Base-by-base conservation (phyloP, 495 filamentous ascomycete genomes). In the Astrothelium macrocarpum region DNA sequence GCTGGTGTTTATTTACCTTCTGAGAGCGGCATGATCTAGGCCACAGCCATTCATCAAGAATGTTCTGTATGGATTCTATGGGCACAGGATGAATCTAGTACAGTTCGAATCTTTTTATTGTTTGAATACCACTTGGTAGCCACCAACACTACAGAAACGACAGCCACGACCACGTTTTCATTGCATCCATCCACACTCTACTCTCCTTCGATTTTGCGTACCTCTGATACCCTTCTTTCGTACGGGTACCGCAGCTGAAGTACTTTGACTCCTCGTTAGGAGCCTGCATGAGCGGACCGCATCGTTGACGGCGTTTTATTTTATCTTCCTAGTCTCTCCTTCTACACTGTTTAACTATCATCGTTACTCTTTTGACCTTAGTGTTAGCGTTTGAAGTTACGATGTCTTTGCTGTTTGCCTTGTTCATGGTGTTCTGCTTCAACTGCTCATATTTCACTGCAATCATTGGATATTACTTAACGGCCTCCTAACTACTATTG, bases 1-100 rank as follows among this genome's bases (percentile, higher is more conserved):
- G 61, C 66, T 39, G 71, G 72, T 12, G 72, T 72, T 2, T 65
- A 69, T 31, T 9, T 56, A 7, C 25, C 49, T 39, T 14, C 34
- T 29, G 49, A 56, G 49, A 56, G 49, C 25, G 49, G 49, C 49
- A 56, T 56, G 49, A 56, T 56, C 49, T 56, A 56, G 25, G 20
- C n/a, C n/a, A 49, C 45, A 20, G 20, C 45, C 1, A 5, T 2
- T 1, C 0, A 16, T 20, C 45, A 49, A 18, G 45, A 49, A 49
- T 18, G 43, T 20, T 49, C 7, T 49, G 16, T 49, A 49, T 20
- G 10, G 3, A 20, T 20, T 49, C 3, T 5, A 11, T 49, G 11
- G 3, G 43, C 43, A 3, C n/a, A 3, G 7, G n/a, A 49, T 49
- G 12, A 56, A 12, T 56, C 25, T 20, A 9, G 23, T 5, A 29